Conservation (phyloP, 805 yeast species). For the Cyberlindnera americana region DNA sequence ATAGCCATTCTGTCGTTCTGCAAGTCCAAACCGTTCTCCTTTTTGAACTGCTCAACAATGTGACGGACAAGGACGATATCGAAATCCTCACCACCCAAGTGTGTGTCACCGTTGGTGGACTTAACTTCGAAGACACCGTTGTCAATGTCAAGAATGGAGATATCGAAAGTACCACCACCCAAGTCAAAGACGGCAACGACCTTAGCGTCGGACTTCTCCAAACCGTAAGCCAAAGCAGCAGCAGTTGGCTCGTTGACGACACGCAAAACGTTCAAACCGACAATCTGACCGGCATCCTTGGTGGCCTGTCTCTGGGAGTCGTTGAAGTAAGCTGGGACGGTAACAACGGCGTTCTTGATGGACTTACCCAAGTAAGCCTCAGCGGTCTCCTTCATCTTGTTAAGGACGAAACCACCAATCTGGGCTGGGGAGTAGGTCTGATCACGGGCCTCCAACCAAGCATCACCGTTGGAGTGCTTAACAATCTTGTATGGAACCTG, state of each 20-base stretch:
- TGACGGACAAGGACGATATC: conserved; percentile 60
- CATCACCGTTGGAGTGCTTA: conserved; percentile 61
- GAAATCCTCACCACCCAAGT: conserved; percentile 82
- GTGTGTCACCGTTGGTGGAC: conserved; percentile 81
- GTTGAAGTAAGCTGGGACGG: conserved; percentile 82
- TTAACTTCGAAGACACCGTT: conserved; percentile 78
- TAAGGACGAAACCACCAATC: conserved; percentile 62
- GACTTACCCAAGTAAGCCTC: conserved; percentile 49
- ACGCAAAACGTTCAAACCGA: conserved; percentile 72
- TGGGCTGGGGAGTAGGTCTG: conserved; percentile 65
- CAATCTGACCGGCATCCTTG: conserved; percentile 68
- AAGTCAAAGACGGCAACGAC: conserved; percentile 57
- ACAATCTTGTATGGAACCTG: conserved; percentile 63
- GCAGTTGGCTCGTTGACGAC: conserved; percentile 85
- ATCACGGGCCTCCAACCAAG: conserved; percentile 50
- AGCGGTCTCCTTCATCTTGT: conserved; percentile 63
- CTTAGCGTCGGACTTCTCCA: conserved; percentile 45
- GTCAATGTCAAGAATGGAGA: conserved; percentile 73
- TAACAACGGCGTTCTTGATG: conserved; percentile 70
- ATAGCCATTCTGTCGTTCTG: conserved; percentile 43
- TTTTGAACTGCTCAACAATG: conserved; percentile 55
- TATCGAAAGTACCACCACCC: conserved; percentile 86
- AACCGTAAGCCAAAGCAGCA: conserved; percentile 79
- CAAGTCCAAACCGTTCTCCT: conserved; percentile 37
- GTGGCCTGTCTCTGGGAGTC: conserved; percentile 82